These are phyloP conservation scores for Vigna unguiculata DNA, from an alignment of 306 rosid genomes.

Conservation along the genomic window DNA sequence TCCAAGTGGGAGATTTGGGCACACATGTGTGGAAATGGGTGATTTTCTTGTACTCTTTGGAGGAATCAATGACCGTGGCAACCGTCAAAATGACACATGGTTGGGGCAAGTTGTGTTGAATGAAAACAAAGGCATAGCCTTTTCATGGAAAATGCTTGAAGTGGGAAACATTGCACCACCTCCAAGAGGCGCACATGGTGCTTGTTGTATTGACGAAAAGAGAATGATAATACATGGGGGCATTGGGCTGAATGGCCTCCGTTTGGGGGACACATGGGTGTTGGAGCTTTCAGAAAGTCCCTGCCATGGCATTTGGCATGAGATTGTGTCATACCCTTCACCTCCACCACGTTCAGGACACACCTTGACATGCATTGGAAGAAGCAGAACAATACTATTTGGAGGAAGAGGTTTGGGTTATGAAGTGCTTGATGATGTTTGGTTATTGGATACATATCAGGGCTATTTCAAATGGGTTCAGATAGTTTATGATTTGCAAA, in stretches of 20 bases:
- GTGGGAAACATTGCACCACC: slow-evolving; percentile 71
- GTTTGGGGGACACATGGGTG: slow-evolving; percentile 89
- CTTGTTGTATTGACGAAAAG: slow-evolving; percentile 68
- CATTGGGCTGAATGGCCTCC: slow-evolving; percentile 70
- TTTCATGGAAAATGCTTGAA: slow-evolving; percentile 78
- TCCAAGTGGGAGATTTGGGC: slow-evolving; percentile 98
- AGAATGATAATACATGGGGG: slow-evolving; percentile 94
- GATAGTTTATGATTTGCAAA: slow-evolving; percentile 61
- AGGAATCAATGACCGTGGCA: slow-evolving; percentile 90
- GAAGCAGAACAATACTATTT: slow-evolving; percentile 63
- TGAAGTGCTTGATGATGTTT: slow-evolving; percentile 84
- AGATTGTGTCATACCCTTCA: slow-evolving; percentile 64
- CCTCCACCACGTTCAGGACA: slow-evolving; percentile 98
- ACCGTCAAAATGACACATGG: slow-evolving; percentile 93
- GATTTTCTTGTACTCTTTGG: slow-evolving; percentile 84
- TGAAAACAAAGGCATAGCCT: slow-evolving; percentile 57
- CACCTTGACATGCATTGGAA: slow-evolving; percentile 76
- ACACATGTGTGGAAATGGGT: slow-evolving; percentile 70
- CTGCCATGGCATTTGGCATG: slow-evolving; percentile 71
- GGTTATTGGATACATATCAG: slow-evolving; percentile 69
- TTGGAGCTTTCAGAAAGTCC: slow-evolving; percentile 73
- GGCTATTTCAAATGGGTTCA: slow-evolving; percentile 68
- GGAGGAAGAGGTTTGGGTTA: slow-evolving; percentile 92
- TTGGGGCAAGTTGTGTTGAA: slow-evolving; percentile 66
- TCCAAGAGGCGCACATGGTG: slow-evolving; percentile 88